Evolutionary conservation across 768 basidiomycete genomes (phyloP).

Genomic region (Mycena venus): DNA sequence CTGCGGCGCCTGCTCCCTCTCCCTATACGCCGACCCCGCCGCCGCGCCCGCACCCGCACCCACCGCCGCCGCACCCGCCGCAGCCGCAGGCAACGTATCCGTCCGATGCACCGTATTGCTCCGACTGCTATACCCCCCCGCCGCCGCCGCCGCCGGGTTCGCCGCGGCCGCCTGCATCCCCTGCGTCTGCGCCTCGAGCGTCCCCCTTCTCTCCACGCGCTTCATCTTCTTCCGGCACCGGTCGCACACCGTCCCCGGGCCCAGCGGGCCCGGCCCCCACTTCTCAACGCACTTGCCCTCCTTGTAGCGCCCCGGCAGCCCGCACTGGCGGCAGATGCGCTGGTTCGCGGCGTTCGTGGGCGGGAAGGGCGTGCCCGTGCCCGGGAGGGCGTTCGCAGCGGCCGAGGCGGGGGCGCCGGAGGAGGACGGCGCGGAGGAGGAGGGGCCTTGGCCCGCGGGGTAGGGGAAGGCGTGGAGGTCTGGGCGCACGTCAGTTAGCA

Average conservation of each 20-base stretch:
- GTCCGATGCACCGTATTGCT: constrained; percentile 36
- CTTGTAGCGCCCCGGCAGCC: constrained; percentile 80
- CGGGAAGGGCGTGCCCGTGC: constrained; percentile 53
- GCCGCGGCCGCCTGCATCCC: constrained; percentile 24
- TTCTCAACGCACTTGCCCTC: constrained; percentile 90
- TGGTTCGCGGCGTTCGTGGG: constrained; percentile 74
- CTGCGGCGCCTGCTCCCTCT: constrained; percentile 18
- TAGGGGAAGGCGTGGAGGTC: no score
- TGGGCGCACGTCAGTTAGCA: no score
- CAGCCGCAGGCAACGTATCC: constrained; percentile 43
- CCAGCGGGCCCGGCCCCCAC: constrained; percentile 89
- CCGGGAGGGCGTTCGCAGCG: no score
- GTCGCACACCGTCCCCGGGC: constrained; percentile 88
- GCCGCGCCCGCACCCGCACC: background rate
- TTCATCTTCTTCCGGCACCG: constrained; percentile 91
- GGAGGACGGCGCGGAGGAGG: no score
- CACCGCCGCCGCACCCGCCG: constrained; percentile 6
- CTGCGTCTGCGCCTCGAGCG: constrained; percentile 60
- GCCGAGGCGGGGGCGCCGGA: no score
- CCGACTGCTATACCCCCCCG: background rate
- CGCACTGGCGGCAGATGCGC: constrained; percentile 83
- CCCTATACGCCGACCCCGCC: constrained; percentile 1
- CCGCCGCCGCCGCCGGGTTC: background rate
- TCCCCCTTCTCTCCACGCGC: constrained; percentile 81
- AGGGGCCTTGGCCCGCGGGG: background rate